A percentile compares a stretch with the other conserved stretches of the same genome.
phyloP scores from a whole-genome alignment of 139 green algal genomes.

The Desmodesmus armatus region DNA sequence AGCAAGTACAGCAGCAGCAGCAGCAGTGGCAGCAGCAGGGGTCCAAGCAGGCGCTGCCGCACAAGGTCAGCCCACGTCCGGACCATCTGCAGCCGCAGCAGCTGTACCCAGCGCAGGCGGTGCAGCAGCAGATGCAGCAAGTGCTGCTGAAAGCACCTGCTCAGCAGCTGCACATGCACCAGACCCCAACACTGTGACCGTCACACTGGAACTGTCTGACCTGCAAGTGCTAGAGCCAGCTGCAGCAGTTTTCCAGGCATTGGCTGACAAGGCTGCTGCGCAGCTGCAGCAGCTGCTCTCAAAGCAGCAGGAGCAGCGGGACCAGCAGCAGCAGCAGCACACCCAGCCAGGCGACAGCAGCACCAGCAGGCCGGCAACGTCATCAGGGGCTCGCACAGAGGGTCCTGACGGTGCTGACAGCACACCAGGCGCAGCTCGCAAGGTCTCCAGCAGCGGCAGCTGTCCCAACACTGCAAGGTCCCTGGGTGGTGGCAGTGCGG shows the following conservation, averaged over 20 bases:
- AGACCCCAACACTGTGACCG: not conserved
- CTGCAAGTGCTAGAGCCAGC: not conserved
- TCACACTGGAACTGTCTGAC: conserved; percentile 15
- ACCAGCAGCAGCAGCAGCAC: conserved; percentile 23
- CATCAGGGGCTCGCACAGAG: too few species aligned
- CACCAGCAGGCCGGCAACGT: too few species aligned
- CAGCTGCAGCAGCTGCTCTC: not conserved
- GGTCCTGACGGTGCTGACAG: too few species aligned
- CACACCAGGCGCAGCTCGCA: too few species aligned
- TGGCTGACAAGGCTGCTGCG: not conserved
- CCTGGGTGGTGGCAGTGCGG: too few species aligned
- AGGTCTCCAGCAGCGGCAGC: too few species aligned
- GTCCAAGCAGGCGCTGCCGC: not conserved
- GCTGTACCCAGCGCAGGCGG: not conserved
- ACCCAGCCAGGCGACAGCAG: too few species aligned
- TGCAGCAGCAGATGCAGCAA: not conserved
- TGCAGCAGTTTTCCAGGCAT: not conserved
- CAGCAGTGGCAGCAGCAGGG: not conserved
- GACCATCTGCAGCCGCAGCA: not conserved
- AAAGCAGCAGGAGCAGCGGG: not conserved
- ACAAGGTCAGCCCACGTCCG: not conserved
- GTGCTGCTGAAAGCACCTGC: not conserved
- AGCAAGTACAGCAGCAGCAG: not conserved
- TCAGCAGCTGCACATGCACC: too few species aligned
- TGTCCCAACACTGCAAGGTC: too few species aligned